phyloP scores from a whole-genome alignment of 306 rosid species.

The Calophaca sinica region DNA sequence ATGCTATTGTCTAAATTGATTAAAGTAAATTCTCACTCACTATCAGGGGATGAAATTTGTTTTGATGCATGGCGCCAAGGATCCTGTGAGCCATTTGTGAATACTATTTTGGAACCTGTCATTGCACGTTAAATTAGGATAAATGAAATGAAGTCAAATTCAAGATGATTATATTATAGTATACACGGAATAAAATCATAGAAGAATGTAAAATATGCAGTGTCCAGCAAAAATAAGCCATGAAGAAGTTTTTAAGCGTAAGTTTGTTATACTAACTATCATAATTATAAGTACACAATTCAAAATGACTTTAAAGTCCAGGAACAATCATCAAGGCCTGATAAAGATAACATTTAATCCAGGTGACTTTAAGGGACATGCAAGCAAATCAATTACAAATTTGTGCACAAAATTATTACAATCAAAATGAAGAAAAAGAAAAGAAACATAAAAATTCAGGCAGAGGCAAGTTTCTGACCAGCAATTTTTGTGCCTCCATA shows the following conservation, averaged over 20 bases:
- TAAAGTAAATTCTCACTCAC: conserved; percentile 63
- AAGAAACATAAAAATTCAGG: background rate
- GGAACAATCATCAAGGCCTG: conserved; percentile 12
- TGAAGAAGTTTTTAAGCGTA: conserved; percentile 1
- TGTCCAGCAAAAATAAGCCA: conserved; percentile 20
- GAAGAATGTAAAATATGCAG: conserved; percentile 17
- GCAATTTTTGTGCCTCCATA: conserved; percentile 95
- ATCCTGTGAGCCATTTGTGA: conserved; percentile 94
- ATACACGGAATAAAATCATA: conserved; percentile 5
- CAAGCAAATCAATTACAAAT: conserved; percentile 1
- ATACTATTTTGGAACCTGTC: conserved; percentile 86
- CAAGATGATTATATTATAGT: conserved; percentile 12
- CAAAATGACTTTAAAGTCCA: background rate
- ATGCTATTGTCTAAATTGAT: conserved; percentile 2
- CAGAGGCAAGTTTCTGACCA: conserved; percentile 52
- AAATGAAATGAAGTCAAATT: conserved; percentile 26
- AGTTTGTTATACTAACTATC: background rate
- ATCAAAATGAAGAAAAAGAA: background rate
- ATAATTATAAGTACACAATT: background rate
- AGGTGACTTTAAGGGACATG: conserved; percentile 7
- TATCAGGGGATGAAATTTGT: conserved; percentile 75
- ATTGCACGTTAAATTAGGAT: conserved; percentile 45
- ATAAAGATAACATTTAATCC: conserved; percentile 10
- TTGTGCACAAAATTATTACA: background rate
- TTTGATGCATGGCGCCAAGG: conserved; percentile 99